These are phyloP conservation scores for Pyricularia pennisetigena DNA, from an alignment of 2,329 filamentous ascomycete species.

Conservation along the genomic window DNA sequence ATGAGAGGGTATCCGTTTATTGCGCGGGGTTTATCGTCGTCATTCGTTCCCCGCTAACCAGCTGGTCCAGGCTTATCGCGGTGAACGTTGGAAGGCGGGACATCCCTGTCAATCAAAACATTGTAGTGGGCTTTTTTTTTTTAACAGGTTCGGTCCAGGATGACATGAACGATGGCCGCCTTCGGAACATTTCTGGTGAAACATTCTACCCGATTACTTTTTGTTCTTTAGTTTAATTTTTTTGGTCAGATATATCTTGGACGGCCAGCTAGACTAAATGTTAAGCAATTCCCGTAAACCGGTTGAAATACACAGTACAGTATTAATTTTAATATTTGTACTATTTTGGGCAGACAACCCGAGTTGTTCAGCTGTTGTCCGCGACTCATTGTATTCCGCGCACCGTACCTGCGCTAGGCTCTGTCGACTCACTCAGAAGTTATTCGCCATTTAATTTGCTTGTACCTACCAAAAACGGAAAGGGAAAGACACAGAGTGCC, in stretches of 20 bases:
- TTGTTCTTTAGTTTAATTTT: neutral
- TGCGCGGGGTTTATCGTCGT: neutral
- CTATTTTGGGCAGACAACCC: too few species aligned
- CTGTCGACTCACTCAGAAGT: neutral
- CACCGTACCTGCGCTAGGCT: neutral
- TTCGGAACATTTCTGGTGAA: neutral
- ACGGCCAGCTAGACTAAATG: too few species aligned
- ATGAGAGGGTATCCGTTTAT: neutral
- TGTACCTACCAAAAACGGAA: neutral
- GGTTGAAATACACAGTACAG: too few species aligned
- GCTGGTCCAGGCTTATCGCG: neutral
- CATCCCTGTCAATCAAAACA: neutral
- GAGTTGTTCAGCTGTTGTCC: neutral
- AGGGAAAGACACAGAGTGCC: too few species aligned
- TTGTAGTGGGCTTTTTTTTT: neutral
- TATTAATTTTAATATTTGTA: too few species aligned
- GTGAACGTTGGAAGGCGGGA: neutral
- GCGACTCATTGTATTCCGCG: neutral
- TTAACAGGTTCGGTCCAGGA: neutral
- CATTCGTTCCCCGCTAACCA: neutral
- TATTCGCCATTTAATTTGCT: neutral
- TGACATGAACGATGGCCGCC: neutral
- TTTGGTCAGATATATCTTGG: neutral
- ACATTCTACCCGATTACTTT: neutral
- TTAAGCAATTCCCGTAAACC: too few species aligned